Base-by-base conservation (phyloP, 2,329 filamentous ascomycete species). In the Colletotrichum sp. region DNA sequence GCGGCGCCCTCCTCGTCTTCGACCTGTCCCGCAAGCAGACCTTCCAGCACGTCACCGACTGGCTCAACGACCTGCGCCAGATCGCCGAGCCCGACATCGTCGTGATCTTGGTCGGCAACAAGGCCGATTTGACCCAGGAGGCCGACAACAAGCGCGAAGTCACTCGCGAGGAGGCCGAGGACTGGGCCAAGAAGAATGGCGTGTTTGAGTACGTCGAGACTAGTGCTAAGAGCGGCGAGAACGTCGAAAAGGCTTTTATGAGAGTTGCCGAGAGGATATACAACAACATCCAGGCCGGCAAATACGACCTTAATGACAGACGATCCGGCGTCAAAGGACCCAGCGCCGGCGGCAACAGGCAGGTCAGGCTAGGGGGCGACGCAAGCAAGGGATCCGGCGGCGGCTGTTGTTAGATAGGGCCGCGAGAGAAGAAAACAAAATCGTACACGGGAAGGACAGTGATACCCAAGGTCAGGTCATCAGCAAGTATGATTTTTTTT, bases 31-130 rank as follows among this genome's bases (percentile, higher is more conserved):
- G 97, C 75, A 93, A 93, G 66, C 90, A 93, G 68, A 99, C 96
- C 9, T 99, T 99, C 83, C 88, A 92, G 77, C 96, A 96, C 81
- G 96, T 95, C 71, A 98, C 95, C 36, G 93, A 95, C 85, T 99
- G 97, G 97, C 92, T 99, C 61, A 93, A 96, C 81, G 97, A 99
- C 86, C 90, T 99, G 78, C 93, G 96, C 57, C 95, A 97, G 84
- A 98, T 99, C 80, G 97, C 97, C 66, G 97, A 99, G 86, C 95
- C 97, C 29, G 95, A 97, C 82, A 98, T 99, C 78, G 95, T 98
- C 62, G 95, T 99, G 19, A 93, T 99, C 25, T 88, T 99, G 8
- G 97, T 99, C 7, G 97, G 97, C 57, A 99, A 99, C 87, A 99
- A 99, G 86, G 92, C 92, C 39, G 97, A 99, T 86, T 89, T 99